Evolutionary conservation across 352 stramenopile genomes (phyloP).

Genomic region (Pythium brassicae): DNA sequence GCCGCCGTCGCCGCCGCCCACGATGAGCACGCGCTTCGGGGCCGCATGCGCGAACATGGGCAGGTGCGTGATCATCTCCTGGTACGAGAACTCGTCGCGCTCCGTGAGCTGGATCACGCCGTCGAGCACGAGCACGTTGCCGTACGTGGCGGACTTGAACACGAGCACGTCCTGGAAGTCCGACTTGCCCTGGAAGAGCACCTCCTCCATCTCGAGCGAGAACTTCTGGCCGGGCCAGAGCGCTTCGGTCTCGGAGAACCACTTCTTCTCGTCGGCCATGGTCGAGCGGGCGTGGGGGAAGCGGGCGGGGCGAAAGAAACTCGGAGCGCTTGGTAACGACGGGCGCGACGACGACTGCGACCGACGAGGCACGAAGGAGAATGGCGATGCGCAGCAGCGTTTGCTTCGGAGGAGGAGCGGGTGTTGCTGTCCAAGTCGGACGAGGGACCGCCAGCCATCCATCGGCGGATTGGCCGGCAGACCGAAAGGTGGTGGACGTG

Average conservation of each 20-base stretch:
- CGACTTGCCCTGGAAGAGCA: slow-evolving; percentile 95
- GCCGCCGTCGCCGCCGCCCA: slow-evolving; percentile 97
- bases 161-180: slow-evolving; percentile 98
- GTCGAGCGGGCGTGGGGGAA: slow-evolving; percentile 11
- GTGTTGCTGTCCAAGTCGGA: not conserved
- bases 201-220: slow-evolving; percentile 91
- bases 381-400: slow-evolving; percentile 7
- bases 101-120: slow-evolving; percentile 99
- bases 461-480: not conserved
- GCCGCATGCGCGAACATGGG: slow-evolving; percentile 95
- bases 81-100: slow-evolving; percentile 98
- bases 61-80: slow-evolving; percentile 99
- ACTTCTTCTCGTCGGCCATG: slow-evolving; percentile 66
- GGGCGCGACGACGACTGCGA: not conserved
- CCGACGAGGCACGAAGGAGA: slow-evolving; percentile 9
- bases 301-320: not conserved
- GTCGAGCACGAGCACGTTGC: slow-evolving; percentile 98
- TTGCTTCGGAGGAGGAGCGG: not conserved
- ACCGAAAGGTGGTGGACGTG: no score
- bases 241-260: slow-evolving; percentile 95
- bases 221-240: slow-evolving; percentile 94
- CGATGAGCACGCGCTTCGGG: slow-evolving; percentile 96
- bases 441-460: slow-evolving; percentile 2
- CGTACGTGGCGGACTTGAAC: slow-evolving; percentile 98
- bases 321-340: not conserved